Evolutionary conservation across 2,329 filamentous ascomycete genomes (phyloP).

Genomic region (Penicillium sp.): DNA sequence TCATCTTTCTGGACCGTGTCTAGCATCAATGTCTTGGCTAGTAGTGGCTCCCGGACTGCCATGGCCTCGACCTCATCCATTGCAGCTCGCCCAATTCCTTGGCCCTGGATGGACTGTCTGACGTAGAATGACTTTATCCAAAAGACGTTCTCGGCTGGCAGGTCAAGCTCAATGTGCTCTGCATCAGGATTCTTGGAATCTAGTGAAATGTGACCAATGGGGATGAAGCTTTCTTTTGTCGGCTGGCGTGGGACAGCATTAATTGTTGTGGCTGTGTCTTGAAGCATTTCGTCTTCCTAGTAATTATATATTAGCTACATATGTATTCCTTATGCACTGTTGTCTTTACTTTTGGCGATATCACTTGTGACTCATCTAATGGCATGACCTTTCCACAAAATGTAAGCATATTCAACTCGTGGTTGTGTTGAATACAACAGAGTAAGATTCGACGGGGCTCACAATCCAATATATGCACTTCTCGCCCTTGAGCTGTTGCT

Average conservation of each 20-base stretch:
- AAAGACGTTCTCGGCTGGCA: constrained; percentile 9
- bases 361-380: constrained; percentile 6
- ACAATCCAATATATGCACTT: constrained; percentile 22
- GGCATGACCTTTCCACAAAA: background rate
- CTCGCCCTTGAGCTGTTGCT: constrained; percentile 10
- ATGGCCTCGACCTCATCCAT: constrained; percentile 19
- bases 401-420: background rate
- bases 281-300: constrained; percentile 5
- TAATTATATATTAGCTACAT: background rate
- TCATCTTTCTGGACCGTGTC: constrained; percentile 16
- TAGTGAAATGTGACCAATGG: constrained; percentile 19
- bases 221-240: constrained; percentile 10
- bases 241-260: constrained; percentile 12
- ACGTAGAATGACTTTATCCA: constrained; percentile 20
- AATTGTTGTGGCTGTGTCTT: constrained; percentile 14
- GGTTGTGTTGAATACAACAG: background rate
- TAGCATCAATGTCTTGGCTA: constrained; percentile 15
- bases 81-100: constrained; percentile 16
- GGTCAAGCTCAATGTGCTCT: constrained; percentile 5
- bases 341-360: background rate
- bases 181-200: constrained; percentile 13
- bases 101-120: constrained; percentile 7
- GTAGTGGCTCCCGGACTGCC: constrained; percentile 12
- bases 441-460: background rate
- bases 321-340: too few relatives aligned